phyloP scores from a whole-genome alignment of 2,329 filamentous ascomycete genomes.

The Penicillium griseofulvum region DNA sequence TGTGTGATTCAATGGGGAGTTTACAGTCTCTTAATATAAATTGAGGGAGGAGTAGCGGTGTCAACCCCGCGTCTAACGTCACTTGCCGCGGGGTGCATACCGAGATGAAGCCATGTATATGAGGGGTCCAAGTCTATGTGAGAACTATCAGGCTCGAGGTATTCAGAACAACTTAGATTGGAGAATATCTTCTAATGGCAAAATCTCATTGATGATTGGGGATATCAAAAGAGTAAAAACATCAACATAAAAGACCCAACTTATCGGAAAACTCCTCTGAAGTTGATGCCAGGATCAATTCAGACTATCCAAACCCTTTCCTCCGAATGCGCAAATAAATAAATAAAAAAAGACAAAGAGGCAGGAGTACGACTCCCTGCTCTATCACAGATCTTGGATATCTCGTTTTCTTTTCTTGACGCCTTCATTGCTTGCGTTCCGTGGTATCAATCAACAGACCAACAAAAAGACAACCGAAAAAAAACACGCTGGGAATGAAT shows the following conservation, averaged over 20 bases:
- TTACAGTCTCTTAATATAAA: neutral
- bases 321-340: slow-evolving; percentile 7
- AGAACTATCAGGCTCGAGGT: neutral
- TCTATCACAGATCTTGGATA: slow-evolving; percentile 29
- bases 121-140: neutral
- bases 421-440: slow-evolving; percentile 32
- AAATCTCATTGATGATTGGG: slow-evolving; percentile 26
- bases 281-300: slow-evolving; percentile 1
- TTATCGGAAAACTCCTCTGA: slow-evolving; percentile 5
- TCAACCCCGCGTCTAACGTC: slow-evolving; percentile 16
- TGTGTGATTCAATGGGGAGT: neutral
- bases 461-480: slow-evolving; percentile 14
- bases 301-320: slow-evolving; percentile 8
- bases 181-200: slow-evolving; percentile 13
- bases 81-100: neutral
- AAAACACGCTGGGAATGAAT: slow-evolving; percentile 13
- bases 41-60: neutral
- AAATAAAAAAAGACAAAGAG: slow-evolving; percentile 14
- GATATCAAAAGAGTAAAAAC: slow-evolving; percentile 25
- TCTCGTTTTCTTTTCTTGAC: slow-evolving; percentile 31
- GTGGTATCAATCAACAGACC: slow-evolving; percentile 29
- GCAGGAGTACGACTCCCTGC: slow-evolving; percentile 7
- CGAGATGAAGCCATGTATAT: neutral
- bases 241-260: slow-evolving; percentile 13
- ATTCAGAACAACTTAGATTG: neutral